Evolutionary conservation across 2,329 filamentous ascomycete genomes (phyloP), one percentile per base, ranked within the genome.

Genomic region (Fusarium sp.): DNA sequence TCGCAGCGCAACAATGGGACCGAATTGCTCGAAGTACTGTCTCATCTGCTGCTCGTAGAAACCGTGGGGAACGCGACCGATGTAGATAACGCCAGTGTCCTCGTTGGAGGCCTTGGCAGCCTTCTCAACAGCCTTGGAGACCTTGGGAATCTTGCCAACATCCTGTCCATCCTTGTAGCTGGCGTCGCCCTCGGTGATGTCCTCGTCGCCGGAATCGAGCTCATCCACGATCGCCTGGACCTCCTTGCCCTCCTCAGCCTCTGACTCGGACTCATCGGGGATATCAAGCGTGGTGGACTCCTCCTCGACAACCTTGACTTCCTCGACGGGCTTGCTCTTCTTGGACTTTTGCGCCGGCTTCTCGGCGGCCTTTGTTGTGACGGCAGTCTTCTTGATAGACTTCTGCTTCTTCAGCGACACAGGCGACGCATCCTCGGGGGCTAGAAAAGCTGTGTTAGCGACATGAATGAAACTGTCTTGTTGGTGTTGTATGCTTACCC

Each of bases 21-120:
- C 96, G 74, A 99, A 99, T 80, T 99, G 96, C 57, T 90, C 88
- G 78, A 98, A 97, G 85, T 98, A 99, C 71, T 90, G 89, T 74
- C 89, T 90, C 92, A 99, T 97, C 82, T 98, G 92, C 76, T 94
- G 89, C 83, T 99, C 96, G 86, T 95, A 98, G 88, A 99, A 99
- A 82, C 96, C 83, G 82, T 96, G 93, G 41, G 94, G 94, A 64
- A 97, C 91, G 71, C 94, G 93, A 78, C 93, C 94, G 75, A 99
- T 86, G 82, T 97, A 98, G 76, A 98, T 86, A 42, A 96, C 90
- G 48, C 94, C 95, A 3, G 92, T 88, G 54, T 87, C 86, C 48
- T 86, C 84, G 59, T 83, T 82, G 21, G 76, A 76, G 28, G 73
- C 74, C 72, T 81, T 78, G 27, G 82, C 80, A 23, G 84, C 81